phyloP scores from a whole-genome alignment of 768 basidiomycete species.

The Tylopilus balloui region DNA sequence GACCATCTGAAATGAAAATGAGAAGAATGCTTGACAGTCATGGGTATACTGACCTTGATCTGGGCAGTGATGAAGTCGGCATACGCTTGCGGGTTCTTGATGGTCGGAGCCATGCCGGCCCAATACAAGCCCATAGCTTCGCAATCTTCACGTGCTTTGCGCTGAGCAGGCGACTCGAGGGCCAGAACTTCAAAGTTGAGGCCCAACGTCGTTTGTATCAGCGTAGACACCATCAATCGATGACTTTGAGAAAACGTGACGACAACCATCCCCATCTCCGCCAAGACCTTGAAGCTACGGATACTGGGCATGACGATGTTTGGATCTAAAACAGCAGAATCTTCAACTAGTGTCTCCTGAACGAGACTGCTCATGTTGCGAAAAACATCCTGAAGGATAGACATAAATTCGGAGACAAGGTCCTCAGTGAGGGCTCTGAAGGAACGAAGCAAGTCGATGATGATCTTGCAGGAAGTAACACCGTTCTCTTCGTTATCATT shows the following conservation, averaged over 20 bases:
- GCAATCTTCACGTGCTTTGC: slow-evolving; percentile 67
- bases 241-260: slow-evolving; percentile 87
- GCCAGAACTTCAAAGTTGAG: slow-evolving; percentile 78
- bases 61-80: slow-evolving; percentile 83
- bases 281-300: slow-evolving; percentile 88
- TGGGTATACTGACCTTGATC: slow-evolving; percentile 61
- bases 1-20: slow-evolving; percentile 55
- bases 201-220: slow-evolving; percentile 65
- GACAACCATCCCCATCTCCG: slow-evolving; percentile 90
- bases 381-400: slow-evolving; percentile 75
- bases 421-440: slow-evolving; percentile 72
- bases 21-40: neutral
- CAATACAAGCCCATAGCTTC: slow-evolving; percentile 81
- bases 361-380: slow-evolving; percentile 70
- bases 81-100: slow-evolving; percentile 71
- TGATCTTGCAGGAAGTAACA: slow-evolving; percentile 80
- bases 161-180: slow-evolving; percentile 78
- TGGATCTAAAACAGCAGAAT: slow-evolving; percentile 50
- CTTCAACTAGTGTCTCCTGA: slow-evolving; percentile 67
- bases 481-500: slow-evolving; percentile 97
- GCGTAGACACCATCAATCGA: slow-evolving; percentile 55
- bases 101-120: slow-evolving; percentile 74
- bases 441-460: slow-evolving; percentile 82
- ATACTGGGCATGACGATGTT: slow-evolving; percentile 64
- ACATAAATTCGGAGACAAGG: slow-evolving; percentile 71